phyloP scores from a whole-genome alignment of 2,329 filamentous ascomycete genomes.

The Apiospora koreana region DNA sequence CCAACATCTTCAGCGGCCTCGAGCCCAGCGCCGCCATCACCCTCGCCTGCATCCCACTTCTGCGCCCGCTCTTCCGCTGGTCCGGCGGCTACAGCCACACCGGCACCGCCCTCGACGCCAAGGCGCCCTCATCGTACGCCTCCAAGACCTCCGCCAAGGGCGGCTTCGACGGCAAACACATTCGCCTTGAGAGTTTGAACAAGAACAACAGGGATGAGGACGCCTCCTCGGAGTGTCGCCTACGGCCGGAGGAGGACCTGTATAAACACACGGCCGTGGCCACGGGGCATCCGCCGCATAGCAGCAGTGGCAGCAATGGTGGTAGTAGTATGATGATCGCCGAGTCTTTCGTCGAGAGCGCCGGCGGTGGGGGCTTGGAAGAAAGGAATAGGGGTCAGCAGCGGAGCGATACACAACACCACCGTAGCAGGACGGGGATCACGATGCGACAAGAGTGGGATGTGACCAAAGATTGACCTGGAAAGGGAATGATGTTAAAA shows the following conservation, averaged over 20 bases:
- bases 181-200: no score
- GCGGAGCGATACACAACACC: background rate
- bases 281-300: background rate
- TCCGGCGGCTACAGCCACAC: background rate
- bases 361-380: background rate
- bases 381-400: background rate
- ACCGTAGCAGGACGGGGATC: background rate
- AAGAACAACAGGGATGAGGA: background rate
- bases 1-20: conserved; percentile 12
- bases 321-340: background rate
- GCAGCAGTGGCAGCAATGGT: background rate
- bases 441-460: background rate
- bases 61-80: conserved; percentile 11
- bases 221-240: background rate
- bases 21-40: conserved; percentile 12
- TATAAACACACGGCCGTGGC: background rate
- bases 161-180: no score
- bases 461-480: background rate
- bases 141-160: background rate
- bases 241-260: background rate
- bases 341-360: background rate
- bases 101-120: background rate
- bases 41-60: conserved; percentile 11
- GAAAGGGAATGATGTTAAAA: no score
- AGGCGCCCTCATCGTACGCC: background rate